A percentile compares a stretch with the other conserved stretches of the same genome.
phyloP scores from a whole-genome alignment of 2,329 filamentous ascomycete genomes.

The Chaetomiaceae sp. region DNA sequence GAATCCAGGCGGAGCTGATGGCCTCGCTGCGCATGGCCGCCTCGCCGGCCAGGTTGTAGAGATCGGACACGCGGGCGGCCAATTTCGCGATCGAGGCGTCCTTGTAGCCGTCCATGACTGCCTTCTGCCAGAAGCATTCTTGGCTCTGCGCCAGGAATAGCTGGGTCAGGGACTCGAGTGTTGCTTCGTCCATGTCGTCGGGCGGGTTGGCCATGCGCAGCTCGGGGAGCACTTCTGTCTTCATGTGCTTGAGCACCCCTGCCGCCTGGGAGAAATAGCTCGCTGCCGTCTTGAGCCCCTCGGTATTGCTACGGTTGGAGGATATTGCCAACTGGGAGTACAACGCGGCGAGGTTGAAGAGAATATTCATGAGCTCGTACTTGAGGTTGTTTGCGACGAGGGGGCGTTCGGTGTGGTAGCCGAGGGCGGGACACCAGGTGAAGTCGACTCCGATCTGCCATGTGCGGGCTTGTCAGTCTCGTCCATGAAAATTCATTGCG shows the following conservation, averaged over 20 bases:
- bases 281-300: conserved; percentile 82
- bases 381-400: conserved; percentile 62
- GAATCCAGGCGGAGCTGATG: conserved; percentile 92
- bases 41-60: conserved; percentile 81
- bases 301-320: conserved; percentile 69
- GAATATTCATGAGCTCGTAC: conserved; percentile 84
- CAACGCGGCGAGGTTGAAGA: conserved; percentile 89
- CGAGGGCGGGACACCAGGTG: conserved; percentile 89
- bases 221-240: conserved; percentile 72
- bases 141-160: conserved; percentile 89
- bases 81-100: conserved; percentile 89
- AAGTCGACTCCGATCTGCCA: conserved; percentile 85
- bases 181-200: conserved; percentile 91
- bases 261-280: conserved; percentile 87
- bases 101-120: conserved; percentile 88
- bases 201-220: conserved; percentile 75
- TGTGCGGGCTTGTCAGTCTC: not conserved
- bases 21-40: conserved; percentile 83
- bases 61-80: conserved; percentile 82
- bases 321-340: conserved; percentile 88
- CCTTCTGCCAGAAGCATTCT: conserved; percentile 98
- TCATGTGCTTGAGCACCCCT: conserved; percentile 75
- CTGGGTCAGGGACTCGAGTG: conserved; percentile 75
- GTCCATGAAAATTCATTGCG: too few relatives aligned
- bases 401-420: conserved; percentile 78